Conservation (phyloP, 352 stramenopile genomes). For the Phytophthora megakarya region DNA sequence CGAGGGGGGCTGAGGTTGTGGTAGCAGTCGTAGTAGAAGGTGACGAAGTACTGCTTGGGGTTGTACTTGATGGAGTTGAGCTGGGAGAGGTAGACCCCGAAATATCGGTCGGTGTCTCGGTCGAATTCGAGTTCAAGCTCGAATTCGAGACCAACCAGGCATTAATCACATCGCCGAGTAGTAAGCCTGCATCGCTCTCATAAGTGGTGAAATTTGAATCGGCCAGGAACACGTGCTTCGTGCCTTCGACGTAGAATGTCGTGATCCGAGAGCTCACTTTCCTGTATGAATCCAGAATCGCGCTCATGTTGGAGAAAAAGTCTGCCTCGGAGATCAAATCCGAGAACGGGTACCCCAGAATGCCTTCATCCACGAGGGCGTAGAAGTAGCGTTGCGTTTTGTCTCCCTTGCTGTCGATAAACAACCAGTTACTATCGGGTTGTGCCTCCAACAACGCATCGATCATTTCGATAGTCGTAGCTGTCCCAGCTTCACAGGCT, state of each 20-base stretch:
- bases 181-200: conserved; percentile 31
- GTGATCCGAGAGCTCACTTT: conserved; percentile 36
- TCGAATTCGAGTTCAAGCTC: conserved; percentile 24
- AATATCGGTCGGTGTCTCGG: conserved; percentile 16
- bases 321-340: conserved; percentile 50
- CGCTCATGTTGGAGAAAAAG: conserved; percentile 49
- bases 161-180: conserved; percentile 39
- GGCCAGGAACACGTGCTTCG: conserved; percentile 36
- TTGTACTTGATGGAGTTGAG: conserved; percentile 1
- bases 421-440: conserved; percentile 56
- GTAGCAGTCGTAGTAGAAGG: conserved; percentile 8
- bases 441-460: conserved; percentile 41
- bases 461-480: conserved; percentile 46
- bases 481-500: conserved; percentile 46
- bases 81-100: too few relatives aligned
- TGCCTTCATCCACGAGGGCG: conserved; percentile 53
- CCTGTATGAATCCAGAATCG: conserved; percentile 39
- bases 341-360: conserved; percentile 62
- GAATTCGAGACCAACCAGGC: conserved; percentile 38
- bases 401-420: conserved; percentile 66
- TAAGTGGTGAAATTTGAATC: conserved; percentile 34
- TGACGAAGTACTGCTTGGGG: conserved; percentile 7
- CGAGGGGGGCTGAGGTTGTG: conserved; percentile 12
- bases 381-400: conserved; percentile 67
- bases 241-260: conserved; percentile 39